A percentile compares a stretch with the other conserved stretches of the same genome.
phyloP scores from a whole-genome alignment of 2,329 filamentous ascomycete species.

The Colletotrichum theobromicola region DNA sequence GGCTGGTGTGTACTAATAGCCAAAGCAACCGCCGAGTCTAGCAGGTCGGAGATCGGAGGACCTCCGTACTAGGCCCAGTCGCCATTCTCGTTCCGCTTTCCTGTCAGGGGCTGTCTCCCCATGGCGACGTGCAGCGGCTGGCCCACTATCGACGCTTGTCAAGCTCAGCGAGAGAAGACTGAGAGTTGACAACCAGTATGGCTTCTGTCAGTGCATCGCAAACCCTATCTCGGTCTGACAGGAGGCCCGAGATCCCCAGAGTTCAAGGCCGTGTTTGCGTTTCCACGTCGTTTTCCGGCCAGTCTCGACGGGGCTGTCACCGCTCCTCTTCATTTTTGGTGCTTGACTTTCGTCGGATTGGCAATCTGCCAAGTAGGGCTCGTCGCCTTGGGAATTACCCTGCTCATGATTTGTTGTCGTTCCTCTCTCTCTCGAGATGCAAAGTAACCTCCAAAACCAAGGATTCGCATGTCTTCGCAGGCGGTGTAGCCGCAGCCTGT shows the following conservation, averaged over 20 bases:
- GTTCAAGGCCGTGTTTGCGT: background rate
- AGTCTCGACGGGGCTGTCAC: background rate
- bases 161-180: background rate
- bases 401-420: background rate
- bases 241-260: slow-evolving; percentile 4
- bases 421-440: background rate
- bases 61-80: slow-evolving; percentile 19
- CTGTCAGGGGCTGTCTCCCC: slow-evolving; percentile 9
- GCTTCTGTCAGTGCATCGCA: slow-evolving; percentile 17
- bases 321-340: slow-evolving; percentile 4
- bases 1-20: slow-evolving; percentile 14
- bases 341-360: slow-evolving; percentile 14
- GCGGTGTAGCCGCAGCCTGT: slow-evolving; percentile 13
- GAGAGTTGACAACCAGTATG: slow-evolving; percentile 6
- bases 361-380: slow-evolving; percentile 12
- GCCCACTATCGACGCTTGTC: slow-evolving; percentile 7
- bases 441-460: slow-evolving; percentile 1
- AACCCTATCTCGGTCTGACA: slow-evolving; percentile 17
- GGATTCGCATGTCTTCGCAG: slow-evolving; percentile 13
- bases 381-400: background rate
- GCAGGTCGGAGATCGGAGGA: slow-evolving; percentile 19
- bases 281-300: background rate
- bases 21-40: slow-evolving; percentile 13
- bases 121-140: background rate
- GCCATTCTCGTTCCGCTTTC: slow-evolving; percentile 11